Base-by-base conservation (phyloP, 139 green algal genomes). In the Micromonas pusilla region DNA sequence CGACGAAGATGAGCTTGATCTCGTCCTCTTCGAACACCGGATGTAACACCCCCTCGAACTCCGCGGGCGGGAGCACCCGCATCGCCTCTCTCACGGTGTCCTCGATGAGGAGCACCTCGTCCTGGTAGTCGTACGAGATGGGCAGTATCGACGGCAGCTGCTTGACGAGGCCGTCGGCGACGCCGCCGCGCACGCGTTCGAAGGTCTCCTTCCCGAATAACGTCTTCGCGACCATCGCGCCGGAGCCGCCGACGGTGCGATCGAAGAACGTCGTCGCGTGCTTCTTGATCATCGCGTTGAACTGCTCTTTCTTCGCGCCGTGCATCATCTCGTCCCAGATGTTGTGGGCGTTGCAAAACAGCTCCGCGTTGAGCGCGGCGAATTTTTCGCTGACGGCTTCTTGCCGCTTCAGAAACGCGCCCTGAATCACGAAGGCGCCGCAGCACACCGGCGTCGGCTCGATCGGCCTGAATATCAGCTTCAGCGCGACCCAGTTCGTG, bases 11-110 rank as follows among this genome's bases (percentile, higher is more conserved):
- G 31, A 88, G 72, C 52, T 88, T 88, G 54, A 85, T 80, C 70
- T 88, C 84, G 63, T 88, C 84, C 76, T 85, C 78, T 65, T 88
- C 39, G 66, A 88, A 88, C 33, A 80, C 84, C 37, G 84, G 84
- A 21, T 83, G 79, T 38, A 88, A 70, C 25, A 85, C 80, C 26
- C 84, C 73, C 57, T 85, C 79, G 68, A 88, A 88, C 25, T 88
- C 81, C 2, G 37, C 36, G 20, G 71, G 25, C 4, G 77, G 72
- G 52, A 88, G 71, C 9, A 25, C 37, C 45, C 23, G 4, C 63
- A 87, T 72, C 20, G 36, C 28, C 36, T 75, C 53, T 26, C 36
- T 13, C 57, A 87, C 70, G 2, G 80, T 84, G 28, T 34, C 19
- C 63, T 84, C 67, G 20, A 81, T 33, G 4, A 76, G 32, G 1